Percentiles rank a stretch among this genome's conserved stretches.
Evolutionary conservation across 306 rosid genomes (phyloP).

Genomic region (Gynostemma pentaphyllum): DNA sequence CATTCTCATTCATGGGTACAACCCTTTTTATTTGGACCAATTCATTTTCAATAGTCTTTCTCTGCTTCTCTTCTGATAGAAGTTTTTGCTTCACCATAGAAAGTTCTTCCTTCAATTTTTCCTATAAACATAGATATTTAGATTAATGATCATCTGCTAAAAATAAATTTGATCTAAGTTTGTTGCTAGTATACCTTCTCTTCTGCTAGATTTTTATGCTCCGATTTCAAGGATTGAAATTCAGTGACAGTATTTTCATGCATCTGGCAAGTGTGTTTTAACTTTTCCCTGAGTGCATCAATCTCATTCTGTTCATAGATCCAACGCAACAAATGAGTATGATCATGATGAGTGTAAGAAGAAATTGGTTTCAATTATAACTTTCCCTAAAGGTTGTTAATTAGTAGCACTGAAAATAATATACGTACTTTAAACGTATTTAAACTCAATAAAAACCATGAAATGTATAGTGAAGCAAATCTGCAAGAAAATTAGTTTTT

Average conservation of each 20-base stretch:
- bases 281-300: conserved; percentile 24
- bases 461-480: neutral
- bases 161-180: neutral
- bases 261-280: conserved; percentile 27
- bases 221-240: conserved; percentile 34
- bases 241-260: conserved; percentile 30
- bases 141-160: neutral
- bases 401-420: neutral
- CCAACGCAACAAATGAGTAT: neutral
- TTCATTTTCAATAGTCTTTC: conserved; percentile 38
- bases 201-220: conserved; percentile 21
- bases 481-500: neutral
- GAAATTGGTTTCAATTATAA: neutral
- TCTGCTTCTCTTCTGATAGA: conserved; percentile 36
- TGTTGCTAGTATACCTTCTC: conserved; percentile 30
- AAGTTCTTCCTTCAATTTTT: conserved; percentile 33
- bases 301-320: conserved; percentile 33
- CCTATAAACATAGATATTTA: conserved; percentile 19
- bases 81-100: conserved; percentile 26
- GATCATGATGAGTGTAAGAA: neutral
- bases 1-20: conserved; percentile 30
- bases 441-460: neutral
- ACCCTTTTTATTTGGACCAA: conserved; percentile 25
- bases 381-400: neutral
- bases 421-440: neutral